Conservation (phyloP, 2,329 filamentous ascomycete genomes). For the Escovopsis sp. region DNA sequence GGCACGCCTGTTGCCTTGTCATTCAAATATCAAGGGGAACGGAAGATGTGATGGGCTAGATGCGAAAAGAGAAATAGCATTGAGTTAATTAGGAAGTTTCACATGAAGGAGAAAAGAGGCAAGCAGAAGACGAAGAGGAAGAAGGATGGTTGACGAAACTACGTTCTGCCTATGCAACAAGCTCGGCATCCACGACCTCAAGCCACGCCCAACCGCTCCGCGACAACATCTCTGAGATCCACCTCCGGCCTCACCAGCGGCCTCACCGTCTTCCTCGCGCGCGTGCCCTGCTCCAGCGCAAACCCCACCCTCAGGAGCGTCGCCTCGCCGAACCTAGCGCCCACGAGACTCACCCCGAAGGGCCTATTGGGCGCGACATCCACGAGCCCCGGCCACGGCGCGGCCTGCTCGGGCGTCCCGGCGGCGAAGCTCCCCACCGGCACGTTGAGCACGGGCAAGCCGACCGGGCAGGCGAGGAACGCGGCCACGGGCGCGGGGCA, state of each 20-base stretch:
- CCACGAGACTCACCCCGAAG: constrained; percentile 50
- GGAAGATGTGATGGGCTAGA: too few species aligned
- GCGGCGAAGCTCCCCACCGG: constrained; percentile 44
- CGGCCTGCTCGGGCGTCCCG: constrained; percentile 28
- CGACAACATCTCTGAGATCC: constrained; percentile 14
- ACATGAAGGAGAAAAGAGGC: too few species aligned
- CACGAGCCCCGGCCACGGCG: constrained; percentile 29
- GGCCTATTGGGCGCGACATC: constrained; percentile 36
- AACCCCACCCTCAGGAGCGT: constrained; percentile 48
- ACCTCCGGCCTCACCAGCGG: constrained; percentile 15
- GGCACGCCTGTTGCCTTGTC: too few species aligned
- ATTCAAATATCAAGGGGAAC: too few species aligned
- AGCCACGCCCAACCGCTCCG: too few species aligned
- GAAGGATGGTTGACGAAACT: too few species aligned
- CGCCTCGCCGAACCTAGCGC: constrained; percentile 43
- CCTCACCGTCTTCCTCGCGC: constrained; percentile 10
- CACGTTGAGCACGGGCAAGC: constrained; percentile 45
- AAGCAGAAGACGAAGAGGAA: too few species aligned
- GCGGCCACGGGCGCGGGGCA: constrained; percentile 36
- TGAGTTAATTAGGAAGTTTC: too few species aligned
- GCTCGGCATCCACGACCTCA: too few species aligned
- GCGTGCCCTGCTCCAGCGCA: constrained; percentile 48
- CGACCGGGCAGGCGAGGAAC: constrained; percentile 37
- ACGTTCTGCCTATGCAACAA: too few species aligned
- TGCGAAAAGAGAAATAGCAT: too few species aligned